Base-by-base conservation (phyloP, 2,329 filamentous ascomycete genomes). In the Trichophyton mentagrophytes region DNA sequence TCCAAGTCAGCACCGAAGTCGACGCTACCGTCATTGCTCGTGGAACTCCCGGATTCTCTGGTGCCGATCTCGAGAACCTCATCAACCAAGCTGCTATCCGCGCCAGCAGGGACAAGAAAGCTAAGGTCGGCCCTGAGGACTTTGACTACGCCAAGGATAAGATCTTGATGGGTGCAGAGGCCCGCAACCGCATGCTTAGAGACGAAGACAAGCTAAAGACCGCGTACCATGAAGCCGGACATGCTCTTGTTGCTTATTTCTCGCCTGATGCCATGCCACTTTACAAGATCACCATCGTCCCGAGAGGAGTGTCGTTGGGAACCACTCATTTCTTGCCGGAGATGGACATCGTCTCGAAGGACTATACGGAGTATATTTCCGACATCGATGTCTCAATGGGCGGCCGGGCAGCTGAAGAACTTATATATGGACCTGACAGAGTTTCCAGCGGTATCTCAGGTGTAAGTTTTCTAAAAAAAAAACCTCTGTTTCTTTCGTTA, bases 91-190 rank as follows among this genome's bases (percentile, higher is more conserved):
- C 93, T 36, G 93, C 93, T 22, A 87, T 99, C 49, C 89, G 88
- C 69, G 93, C 93, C n/a, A 95, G 90, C 69, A 90, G 93, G 72
- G 82, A 88, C 66, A 93, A 91, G 75, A 82, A 87, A 44, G 79
- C 79, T 62, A 82, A 86, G 53, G 89, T 99, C 59, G 82, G 82
- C 11, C 87, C 90, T 73, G 75, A 81, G 38, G 90, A 97, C 70
- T 86, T 97, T 65, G 91, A 96, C 67, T 99, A 92, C 91, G 93
- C 93, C 61, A 97, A 95, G 76, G 93, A 99, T 78, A 93, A 93
- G 76, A 89, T 99, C 60, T 87, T 96, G 73, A 96, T 99, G 90
- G 93, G 93, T 42, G 89, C 92, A 1, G 93, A 99, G 77, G 85
- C 87, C 70, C 88, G 86, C 72, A 95, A 87, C 66, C 90, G 92